phyloP scores from a whole-genome alignment of 2,329 filamentous ascomycete species.

The Parascedosporium putredinis region DNA sequence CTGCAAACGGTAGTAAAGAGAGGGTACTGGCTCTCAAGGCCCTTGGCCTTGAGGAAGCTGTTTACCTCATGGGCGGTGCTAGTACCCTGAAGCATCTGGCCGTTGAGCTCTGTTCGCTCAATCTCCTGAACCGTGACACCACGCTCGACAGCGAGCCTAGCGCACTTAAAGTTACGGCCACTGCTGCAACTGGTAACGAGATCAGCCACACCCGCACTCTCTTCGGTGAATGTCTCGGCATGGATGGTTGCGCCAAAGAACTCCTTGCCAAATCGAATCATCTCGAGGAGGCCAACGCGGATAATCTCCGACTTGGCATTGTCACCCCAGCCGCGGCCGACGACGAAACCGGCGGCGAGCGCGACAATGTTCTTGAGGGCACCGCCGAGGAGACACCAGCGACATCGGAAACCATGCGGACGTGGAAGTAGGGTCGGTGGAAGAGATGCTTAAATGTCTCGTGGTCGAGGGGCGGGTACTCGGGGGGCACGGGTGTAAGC shows the following conservation, averaged over 20 bases:
- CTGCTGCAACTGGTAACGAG: conserved; percentile 89
- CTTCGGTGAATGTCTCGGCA: conserved; percentile 86
- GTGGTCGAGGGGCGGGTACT: conserved; percentile 83
- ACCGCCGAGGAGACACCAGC: conserved; percentile 91
- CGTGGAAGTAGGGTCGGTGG: conserved; percentile 95
- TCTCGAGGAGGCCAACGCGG: conserved; percentile 89
- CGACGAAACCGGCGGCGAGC: conserved; percentile 86
- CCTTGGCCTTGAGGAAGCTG: conserved; percentile 70
- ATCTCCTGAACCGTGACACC: conserved; percentile 76
- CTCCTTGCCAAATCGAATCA: conserved; percentile 88
- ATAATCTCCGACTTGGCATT: conserved; percentile 99
- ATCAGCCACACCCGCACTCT: conserved; percentile 90
- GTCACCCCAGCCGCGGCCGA: conserved; percentile 93
- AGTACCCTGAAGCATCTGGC: conserved; percentile 93
- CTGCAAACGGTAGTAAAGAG: conserved; percentile 80
- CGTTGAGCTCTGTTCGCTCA: conserved; percentile 82
- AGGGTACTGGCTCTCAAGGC: conserved; percentile 74
- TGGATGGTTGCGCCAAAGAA: conserved; percentile 82
- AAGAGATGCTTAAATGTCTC: conserved; percentile 75
- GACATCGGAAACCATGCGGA: conserved; percentile 88
- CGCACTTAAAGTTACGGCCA: conserved; percentile 89
- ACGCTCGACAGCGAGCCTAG: conserved; percentile 74
- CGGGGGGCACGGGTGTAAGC: conserved; percentile 64
- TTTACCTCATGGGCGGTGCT: conserved; percentile 87
- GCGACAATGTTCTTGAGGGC: conserved; percentile 97